phyloP scores from a whole-genome alignment of 768 basidiomycete genomes.

The Mycena floridula region DNA sequence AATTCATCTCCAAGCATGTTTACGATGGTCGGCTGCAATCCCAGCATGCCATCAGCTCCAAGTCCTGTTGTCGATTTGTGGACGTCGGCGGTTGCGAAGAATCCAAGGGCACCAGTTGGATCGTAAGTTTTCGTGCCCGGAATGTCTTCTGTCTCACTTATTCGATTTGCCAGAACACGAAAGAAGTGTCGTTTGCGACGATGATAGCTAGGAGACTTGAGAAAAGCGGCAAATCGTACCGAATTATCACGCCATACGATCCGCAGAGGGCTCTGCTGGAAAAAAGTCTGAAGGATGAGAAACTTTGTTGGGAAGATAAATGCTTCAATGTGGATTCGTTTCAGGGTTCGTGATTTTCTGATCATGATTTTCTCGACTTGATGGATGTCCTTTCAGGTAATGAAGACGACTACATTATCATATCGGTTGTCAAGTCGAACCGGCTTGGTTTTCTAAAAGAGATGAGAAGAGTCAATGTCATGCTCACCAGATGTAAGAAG shows the following conservation, averaged over 20 bases:
- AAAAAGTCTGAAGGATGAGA: constrained; percentile 33
- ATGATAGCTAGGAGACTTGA: constrained; percentile 42
- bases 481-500: constrained; percentile 65
- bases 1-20: constrained; percentile 45
- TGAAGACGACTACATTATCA: constrained; percentile 66
- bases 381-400: constrained; percentile 49
- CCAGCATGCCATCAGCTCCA: constrained; percentile 26
- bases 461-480: constrained; percentile 62
- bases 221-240: constrained; percentile 32
- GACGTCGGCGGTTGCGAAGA: constrained; percentile 36
- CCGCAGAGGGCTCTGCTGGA: constrained; percentile 55
- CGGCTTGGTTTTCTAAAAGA: constrained; percentile 59
- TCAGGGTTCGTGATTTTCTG: constrained; percentile 44
- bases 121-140: constrained; percentile 23
- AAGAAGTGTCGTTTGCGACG: constrained; percentile 41
- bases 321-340: constrained; percentile 78
- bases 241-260: constrained; percentile 74
- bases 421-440: constrained; percentile 62
- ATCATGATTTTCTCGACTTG: constrained; percentile 2
- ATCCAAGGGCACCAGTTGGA: constrained; percentile 28
- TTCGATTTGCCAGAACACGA: constrained; percentile 35
- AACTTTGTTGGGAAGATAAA: constrained; percentile 49
- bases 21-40: constrained; percentile 51
- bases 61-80: constrained; percentile 46
- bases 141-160: constrained; percentile 8